phyloP scores from a whole-genome alignment of 1,139 yeast species.

The Waltiozyma sp. region DNA sequence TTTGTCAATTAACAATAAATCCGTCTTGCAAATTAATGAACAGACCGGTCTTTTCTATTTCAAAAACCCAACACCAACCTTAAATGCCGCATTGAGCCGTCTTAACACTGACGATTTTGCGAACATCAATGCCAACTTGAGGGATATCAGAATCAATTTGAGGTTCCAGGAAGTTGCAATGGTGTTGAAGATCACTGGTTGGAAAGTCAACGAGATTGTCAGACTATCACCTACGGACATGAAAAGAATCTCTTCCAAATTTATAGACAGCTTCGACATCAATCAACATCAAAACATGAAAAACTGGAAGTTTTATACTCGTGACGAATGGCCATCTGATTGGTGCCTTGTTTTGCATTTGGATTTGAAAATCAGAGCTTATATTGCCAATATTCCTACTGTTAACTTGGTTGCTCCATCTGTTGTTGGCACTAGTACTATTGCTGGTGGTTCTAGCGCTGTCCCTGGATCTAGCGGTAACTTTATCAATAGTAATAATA shows the following conservation, averaged over 20 bases:
- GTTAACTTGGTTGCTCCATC: no score
- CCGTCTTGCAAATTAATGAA: slow-evolving; percentile 14
- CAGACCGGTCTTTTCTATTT: slow-evolving; percentile 34
- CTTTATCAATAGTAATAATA: no score
- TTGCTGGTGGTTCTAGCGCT: slow-evolving; percentile 23
- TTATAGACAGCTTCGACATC: not conserved
- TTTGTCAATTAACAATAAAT: slow-evolving; percentile 10
- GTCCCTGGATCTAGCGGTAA: no score
- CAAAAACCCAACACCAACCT: slow-evolving; percentile 33
- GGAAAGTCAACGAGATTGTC: slow-evolving; percentile 52
- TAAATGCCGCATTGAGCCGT: slow-evolving; percentile 26
- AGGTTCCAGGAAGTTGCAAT: slow-evolving; percentile 44
- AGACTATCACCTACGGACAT: slow-evolving; percentile 25
- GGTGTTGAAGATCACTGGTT: slow-evolving; percentile 51
- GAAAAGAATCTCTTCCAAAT: slow-evolving; percentile 14
- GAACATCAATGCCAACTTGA: slow-evolving; percentile 19
- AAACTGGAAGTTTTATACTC: slow-evolving; percentile 40
- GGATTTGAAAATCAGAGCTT: slow-evolving; percentile 41
- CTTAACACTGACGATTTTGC: slow-evolving; percentile 26
- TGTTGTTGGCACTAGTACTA: slow-evolving; percentile 1
- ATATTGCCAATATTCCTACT: slow-evolving; percentile 54
- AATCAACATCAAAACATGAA: slow-evolving; percentile 6
- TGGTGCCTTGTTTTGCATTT: slow-evolving; percentile 54
- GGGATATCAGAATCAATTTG: slow-evolving; percentile 31
- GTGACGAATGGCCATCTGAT: slow-evolving; percentile 61